Evolutionary conservation across 148 eudicot species (phyloP), one percentile per base, ranked within the genome.

Genomic region (Rhododendron williamsianum): DNA sequence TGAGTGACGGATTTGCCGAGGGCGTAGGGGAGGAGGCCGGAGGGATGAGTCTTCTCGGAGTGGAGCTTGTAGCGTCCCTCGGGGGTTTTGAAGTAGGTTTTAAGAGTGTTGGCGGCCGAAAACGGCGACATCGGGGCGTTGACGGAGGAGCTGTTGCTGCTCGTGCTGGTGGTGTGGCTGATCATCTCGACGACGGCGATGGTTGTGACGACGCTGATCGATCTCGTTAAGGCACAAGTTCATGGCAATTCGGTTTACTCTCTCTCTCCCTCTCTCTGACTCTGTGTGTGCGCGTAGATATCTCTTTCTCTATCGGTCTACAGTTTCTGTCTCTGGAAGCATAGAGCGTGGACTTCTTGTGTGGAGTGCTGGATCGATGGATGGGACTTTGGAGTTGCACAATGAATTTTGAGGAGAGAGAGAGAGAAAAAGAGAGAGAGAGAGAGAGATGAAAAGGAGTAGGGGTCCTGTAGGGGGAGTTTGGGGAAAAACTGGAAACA

Each of bases 21-120:
- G 48, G 89, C 67, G 85, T 82, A 88, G 35, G 88, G 89, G 18
- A 90, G 89, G 84, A 88, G 87, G 52, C 87, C 77, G 60, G 90
- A 80, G 30, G 92, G 92, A 60, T 88, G 86, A 85, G 92, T 63
- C 83, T 90, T 90, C 83, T 90, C 91, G 65, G 16, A 80, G 25
- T 87, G 86, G 69, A 90, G 90, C 52, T 90, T 90, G 76, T 88
- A 90, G 0, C 90, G 88, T 27, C 92, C 92, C 74, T 90, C 92
- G 10, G 92, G 90, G 56, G 92, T 90, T 46, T 90, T 90, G 72
- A 90, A 90, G 86, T 88, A 87, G 30, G 86, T 86, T 60, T 90
- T 90, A 46, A 90, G 82, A 49, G 83, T 52, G 25, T 65, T 69
- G 1, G 82, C 76, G 27, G 69, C 30, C 13, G 87, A 82, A 3